Conservation (phyloP, 2,329 filamentous ascomycete genomes). For the Lachnellula hyalina region DNA sequence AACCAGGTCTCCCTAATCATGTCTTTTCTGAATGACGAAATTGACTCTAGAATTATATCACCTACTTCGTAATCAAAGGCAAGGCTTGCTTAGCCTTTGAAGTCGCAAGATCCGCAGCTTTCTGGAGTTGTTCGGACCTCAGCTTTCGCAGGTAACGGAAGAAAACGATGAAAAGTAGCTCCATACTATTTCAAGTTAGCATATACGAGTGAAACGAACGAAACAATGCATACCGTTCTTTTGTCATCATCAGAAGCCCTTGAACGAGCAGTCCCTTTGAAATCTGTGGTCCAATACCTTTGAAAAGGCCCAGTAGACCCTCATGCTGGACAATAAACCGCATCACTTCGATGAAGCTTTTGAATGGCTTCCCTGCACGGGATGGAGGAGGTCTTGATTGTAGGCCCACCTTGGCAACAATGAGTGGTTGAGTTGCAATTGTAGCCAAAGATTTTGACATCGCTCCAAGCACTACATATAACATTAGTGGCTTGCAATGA, state of each 20-base stretch:
- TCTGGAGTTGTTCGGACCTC: conserved; percentile 63
- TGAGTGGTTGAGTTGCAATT: conserved; percentile 86
- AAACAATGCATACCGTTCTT: conserved; percentile 65
- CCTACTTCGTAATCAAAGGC: conserved; percentile 29
- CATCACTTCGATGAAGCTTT: conserved; percentile 92
- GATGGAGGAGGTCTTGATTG: conserved; percentile 86
- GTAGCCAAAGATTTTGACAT: conserved; percentile 91
- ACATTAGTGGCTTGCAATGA: conserved; percentile 2
- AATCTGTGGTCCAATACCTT: conserved; percentile 92
- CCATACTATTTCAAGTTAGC: conserved; percentile 54
- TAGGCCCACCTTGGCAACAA: conserved; percentile 94
- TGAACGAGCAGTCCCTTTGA: conserved; percentile 90
- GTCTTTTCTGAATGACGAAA: neutral
- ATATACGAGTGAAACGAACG: conserved; percentile 1
- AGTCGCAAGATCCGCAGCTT: conserved; percentile 58
- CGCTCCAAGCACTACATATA: conserved; percentile 69
- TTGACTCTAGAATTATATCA: conserved; percentile 9
- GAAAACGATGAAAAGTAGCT: conserved; percentile 79
- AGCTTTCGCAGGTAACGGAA: conserved; percentile 74
- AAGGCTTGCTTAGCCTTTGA: conserved; percentile 45
- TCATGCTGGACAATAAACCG: conserved; percentile 87
- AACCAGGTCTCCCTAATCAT: neutral
- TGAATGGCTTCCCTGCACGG: conserved; percentile 85
- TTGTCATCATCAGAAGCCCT: conserved; percentile 97
- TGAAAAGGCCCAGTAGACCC: conserved; percentile 79